Evolutionary conservation across 495 filamentous ascomycete genomes (phyloP).

Genomic region (Neurospora discreta): DNA sequence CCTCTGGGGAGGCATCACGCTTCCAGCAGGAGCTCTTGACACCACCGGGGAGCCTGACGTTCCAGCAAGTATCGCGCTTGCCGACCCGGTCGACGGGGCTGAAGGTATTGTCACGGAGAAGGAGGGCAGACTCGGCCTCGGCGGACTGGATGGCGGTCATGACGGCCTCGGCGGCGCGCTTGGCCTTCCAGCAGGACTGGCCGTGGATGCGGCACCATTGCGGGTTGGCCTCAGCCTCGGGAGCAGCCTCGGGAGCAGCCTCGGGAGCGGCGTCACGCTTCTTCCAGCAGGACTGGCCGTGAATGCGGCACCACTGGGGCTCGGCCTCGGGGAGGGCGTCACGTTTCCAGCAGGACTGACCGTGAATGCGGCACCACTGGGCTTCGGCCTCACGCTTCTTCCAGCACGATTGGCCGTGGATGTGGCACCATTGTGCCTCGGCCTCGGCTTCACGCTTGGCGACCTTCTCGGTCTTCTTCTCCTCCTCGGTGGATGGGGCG

Average conservation of each 20-base stretch:
- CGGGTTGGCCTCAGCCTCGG: slow-evolving; percentile 5
- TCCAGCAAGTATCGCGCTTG: slow-evolving; percentile 10
- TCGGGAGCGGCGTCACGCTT: slow-evolving; percentile 1
- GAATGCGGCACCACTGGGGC: slow-evolving; percentile 5
- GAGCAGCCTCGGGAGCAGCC: background rate
- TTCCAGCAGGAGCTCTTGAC: too few relatives aligned
- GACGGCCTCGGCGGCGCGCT: slow-evolving; percentile 22
- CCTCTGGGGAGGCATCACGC: slow-evolving; percentile 16
- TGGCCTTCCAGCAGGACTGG: slow-evolving; percentile 21
- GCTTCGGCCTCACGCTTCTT: slow-evolving; percentile 21
- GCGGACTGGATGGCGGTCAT: slow-evolving; percentile 14
- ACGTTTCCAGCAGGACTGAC: slow-evolving; percentile 14
- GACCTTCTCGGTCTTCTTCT: background rate
- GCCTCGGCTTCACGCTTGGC: slow-evolving; percentile 17
- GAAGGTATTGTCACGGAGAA: slow-evolving; percentile 7
- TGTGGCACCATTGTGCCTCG: slow-evolving; percentile 13
- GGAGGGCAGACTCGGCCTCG: background rate
- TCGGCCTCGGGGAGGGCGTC: background rate
- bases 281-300: slow-evolving; percentile 18
- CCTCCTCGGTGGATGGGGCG: slow-evolving; percentile 3
- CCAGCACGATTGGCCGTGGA: slow-evolving; percentile 25
- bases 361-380: slow-evolving; percentile 8
- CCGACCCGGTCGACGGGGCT: slow-evolving; percentile 6
- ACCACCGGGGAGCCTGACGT: slow-evolving; percentile 1
- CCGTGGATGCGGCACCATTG: slow-evolving; percentile 19